Evolutionary conservation across 2,329 filamentous ascomycete species (phyloP), one percentile per base, ranked within the genome.

Genomic region (Bipolaris bicolor): DNA sequence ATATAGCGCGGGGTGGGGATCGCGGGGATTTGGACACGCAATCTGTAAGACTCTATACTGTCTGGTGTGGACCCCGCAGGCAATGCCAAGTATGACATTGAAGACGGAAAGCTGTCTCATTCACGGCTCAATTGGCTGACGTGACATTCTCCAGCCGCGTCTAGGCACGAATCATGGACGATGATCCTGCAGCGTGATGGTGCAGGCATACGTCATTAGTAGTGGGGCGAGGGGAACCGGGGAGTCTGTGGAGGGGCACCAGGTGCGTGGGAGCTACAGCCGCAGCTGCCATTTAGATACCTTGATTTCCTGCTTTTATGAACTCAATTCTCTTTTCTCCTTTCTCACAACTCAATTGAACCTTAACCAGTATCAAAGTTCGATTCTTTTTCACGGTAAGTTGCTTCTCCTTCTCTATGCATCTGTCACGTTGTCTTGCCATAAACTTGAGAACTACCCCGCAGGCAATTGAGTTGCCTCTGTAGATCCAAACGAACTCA

Each of bases 181-280:
- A 26, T 33, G 40, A 53, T 37, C 40, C 49, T 55, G 49, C 49
- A 41, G 46, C 41, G 44, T 61, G 51, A 53, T 53, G 37, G 47
- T 58, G 41, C 36, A 52, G 36, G 43, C 20, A 47, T 65, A 64
- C 62, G 62, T 65, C 62, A 65, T 53, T 41, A 44, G 18, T 46
- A 49, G 62, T 57, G 62, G 62, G 62, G 62, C 58, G 60, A 46
- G 36, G 43, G 26, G 31, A 22, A 22, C 44, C 36, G 26, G 40
- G 39, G 43, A 7, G 22, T 40, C 47, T 26, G 31, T 47, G 47
- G 58, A 62, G 61, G 56, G 59, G 58, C 44, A 61, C 41, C 16
- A 51, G 47, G 33, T 24, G 33, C 10, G 13, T 11, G 37, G 22
- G 22, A 44, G 40, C 36, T 48, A 11, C 31, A 54, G 43, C 49